Evolutionary conservation across 345 rosid species (phyloP).

Genomic region (Adansonia digitata): DNA sequence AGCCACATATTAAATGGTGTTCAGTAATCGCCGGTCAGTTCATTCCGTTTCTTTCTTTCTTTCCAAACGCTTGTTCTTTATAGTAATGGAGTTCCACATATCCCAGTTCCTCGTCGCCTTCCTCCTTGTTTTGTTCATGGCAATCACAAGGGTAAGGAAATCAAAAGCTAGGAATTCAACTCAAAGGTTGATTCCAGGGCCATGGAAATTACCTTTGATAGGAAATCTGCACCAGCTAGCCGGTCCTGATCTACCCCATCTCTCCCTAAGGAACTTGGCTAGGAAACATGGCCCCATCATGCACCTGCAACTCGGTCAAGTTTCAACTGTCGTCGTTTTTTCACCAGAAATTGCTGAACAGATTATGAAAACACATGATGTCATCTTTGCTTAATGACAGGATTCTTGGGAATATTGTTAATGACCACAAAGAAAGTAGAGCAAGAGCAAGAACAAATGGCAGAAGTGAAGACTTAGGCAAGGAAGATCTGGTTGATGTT

Average conservation of each 20-base stretch:
- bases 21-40: too few species aligned
- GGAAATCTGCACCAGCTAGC: conserved; percentile 2
- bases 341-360: conserved; percentile 1
- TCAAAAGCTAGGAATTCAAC: background rate
- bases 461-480: background rate
- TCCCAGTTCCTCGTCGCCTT: background rate
- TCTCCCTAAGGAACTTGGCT: background rate
- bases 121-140: background rate
- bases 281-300: background rate
- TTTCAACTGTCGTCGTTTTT: background rate
- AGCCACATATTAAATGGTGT: too few species aligned
- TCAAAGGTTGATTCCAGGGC: background rate
- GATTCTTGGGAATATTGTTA: background rate
- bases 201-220: background rate
- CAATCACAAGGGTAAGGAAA: background rate
- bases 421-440: background rate
- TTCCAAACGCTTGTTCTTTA: background rate
- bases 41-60: too few species aligned
- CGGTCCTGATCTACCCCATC: background rate
- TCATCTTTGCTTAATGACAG: background rate
- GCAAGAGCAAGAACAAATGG: background rate
- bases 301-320: background rate
- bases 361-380: background rate
- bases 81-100: background rate
- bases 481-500: background rate